These are phyloP conservation scores for Vigna angularis DNA, from an alignment of 306 rosid species.

Conservation along the genomic window DNA sequence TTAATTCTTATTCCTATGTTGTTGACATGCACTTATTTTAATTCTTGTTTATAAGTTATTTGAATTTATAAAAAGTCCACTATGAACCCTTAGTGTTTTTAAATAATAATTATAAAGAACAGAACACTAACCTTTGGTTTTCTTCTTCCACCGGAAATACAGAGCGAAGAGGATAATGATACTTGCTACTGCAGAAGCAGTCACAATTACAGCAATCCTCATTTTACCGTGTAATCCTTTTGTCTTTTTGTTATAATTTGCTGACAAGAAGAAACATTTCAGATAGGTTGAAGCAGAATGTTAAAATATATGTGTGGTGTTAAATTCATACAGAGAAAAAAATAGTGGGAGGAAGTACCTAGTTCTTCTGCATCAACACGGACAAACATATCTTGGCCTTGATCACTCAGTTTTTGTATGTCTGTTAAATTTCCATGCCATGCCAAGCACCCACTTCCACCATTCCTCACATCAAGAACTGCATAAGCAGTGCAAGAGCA, in stretches of 20 bases:
- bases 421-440: constrained; percentile 57
- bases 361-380: constrained; percentile 60
- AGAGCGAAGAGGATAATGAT: neutral
- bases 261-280: constrained; percentile 36
- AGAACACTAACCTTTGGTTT: neutral
- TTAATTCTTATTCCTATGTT: no score
- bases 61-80: no score
- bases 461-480: constrained; percentile 56
- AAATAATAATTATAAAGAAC: neutral
- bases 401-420: constrained; percentile 30
- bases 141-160: neutral
- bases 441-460: constrained; percentile 60
- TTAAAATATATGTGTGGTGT: neutral
- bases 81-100: neutral
- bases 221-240: constrained; percentile 5
- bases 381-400: constrained; percentile 63
- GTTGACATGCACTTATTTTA: no score
- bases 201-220: constrained; percentile 8
- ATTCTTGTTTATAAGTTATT: no score
- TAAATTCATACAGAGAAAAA: neutral
- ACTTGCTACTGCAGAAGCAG: constrained; percentile 3
- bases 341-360: constrained; percentile 32
- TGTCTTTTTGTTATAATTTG: constrained; percentile 29
- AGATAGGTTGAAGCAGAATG: neutral
- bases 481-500: constrained; percentile 70